These are phyloP conservation scores for Limonium bicolor DNA, from an alignment of 148 eudicot genomes.

Conservation along the genomic window DNA sequence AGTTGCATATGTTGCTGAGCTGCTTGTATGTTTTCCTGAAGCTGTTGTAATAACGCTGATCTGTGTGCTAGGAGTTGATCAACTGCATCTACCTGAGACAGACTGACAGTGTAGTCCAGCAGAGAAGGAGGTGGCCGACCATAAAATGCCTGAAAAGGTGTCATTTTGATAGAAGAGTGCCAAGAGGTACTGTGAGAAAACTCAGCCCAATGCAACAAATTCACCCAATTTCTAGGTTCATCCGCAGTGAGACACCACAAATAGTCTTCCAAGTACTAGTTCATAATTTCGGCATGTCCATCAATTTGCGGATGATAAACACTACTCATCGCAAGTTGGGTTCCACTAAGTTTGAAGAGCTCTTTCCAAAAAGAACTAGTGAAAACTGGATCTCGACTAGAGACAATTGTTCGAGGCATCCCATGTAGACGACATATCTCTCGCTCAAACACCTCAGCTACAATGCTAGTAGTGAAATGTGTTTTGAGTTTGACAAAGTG, in stretches of 20 bases:
- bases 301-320: neutral
- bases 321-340: neutral
- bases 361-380: neutral
- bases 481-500: neutral
- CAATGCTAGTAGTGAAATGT: neutral
- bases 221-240: neutral
- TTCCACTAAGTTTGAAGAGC: neutral
- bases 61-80: no score
- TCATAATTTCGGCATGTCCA: neutral
- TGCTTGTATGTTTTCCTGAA: no score
- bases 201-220: neutral
- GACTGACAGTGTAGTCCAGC: no score
- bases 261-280: neutral
- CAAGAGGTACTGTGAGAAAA: neutral
- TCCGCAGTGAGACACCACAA: neutral
- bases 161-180: neutral
- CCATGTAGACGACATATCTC: neutral
- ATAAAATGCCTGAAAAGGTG: neutral
- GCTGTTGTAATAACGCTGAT: no score
- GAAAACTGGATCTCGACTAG: neutral
- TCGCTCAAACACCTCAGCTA: neutral
- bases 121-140: no score
- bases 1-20: no score
- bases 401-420: neutral
- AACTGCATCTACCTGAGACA: no score